Base-by-base conservation (phyloP, 2,329 filamentous ascomycete species). In the Xylariaceae sp. region DNA sequence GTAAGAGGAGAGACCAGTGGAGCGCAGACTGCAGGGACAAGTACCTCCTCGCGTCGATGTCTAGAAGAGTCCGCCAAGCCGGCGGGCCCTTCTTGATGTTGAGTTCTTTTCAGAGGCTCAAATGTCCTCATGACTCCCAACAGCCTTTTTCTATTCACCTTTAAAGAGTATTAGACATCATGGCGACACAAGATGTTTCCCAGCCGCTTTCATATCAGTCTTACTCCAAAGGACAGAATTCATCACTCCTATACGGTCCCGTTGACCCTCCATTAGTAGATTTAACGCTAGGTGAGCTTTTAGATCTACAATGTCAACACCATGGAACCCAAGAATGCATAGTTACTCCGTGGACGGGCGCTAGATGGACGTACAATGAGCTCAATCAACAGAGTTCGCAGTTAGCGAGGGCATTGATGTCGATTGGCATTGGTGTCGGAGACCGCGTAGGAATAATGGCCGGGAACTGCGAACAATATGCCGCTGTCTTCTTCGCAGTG, bases 391-490 rank as follows among this genome's bases (percentile, higher is more conserved):
- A 88, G 73, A 85, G 82, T 65, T 80, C 82, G 40, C 76, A 81
- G 51, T 73, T 90, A 40, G 86, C 87, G 5, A 85, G 84, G 47
- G 88, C 89, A 9, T 74, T 93, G 57, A 74, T 91, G 39, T 82
- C 84, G 19, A 82, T 87, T 73, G 88, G 88, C 2, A 84, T 92
- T 48, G 78, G 82, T 34, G 82, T 84, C 26, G 88, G 88, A 31
- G 89, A 92, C 70, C 81, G 88, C 12, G 80, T 92, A 24, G 89
- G 85, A 26, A 87, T 93, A 63, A 91, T 92, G 86, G 88, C 89
- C 74, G 67, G 92, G 77, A 76, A 96, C 83, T 78, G 92, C 80
- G 76, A 96, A 82, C 81, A 96, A 84, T 94, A 94, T 86, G 74
- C 89, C 26, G 82, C 88, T 2, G 81, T 91, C 14, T 90, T 91